Conservation (phyloP, 2,329 filamentous ascomycete genomes). For the Chaetomiaceae sp. region DNA sequence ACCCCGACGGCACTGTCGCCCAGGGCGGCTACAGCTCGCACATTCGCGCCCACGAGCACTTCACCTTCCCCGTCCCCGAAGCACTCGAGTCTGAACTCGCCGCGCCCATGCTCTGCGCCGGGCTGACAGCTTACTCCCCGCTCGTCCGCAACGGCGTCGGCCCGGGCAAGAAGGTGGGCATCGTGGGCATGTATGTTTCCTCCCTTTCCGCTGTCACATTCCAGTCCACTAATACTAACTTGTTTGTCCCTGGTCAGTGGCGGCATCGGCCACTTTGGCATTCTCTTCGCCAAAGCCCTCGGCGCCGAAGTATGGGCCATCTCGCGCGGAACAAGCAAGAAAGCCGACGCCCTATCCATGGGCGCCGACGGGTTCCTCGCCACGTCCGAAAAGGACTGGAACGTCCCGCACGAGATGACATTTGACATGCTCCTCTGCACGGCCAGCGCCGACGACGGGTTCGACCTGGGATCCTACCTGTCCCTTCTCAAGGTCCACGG, state of each 20-base stretch:
- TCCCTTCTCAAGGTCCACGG: conserved; percentile 77
- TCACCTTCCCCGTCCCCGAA: conserved; percentile 67
- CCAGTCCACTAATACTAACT: not conserved
- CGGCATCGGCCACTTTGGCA: conserved; percentile 67
- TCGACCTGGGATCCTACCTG: conserved; percentile 68
- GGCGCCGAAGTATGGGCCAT: conserved; percentile 60
- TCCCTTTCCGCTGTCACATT: not conserved
- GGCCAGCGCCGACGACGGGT: conserved; percentile 62
- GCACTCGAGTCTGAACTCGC: conserved; percentile 55
- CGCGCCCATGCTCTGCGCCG: conserved; percentile 80
- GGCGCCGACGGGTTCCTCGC: conserved; percentile 59
- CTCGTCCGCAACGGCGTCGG: conserved; percentile 72
- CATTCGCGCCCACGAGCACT: conserved; percentile 62
- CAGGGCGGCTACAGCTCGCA: conserved; percentile 51
- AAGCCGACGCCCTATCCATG: conserved; percentile 54
- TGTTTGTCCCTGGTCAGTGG: too few species aligned
- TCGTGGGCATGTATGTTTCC: conserved; percentile 54
- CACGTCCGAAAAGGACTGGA: conserved; percentile 54
- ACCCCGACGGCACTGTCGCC: conserved; percentile 49
- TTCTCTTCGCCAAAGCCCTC: conserved; percentile 65
- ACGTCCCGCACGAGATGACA: conserved; percentile 52
- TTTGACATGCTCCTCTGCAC: conserved; percentile 77
- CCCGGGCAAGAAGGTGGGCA: conserved; percentile 72
- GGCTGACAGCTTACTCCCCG: conserved; percentile 74
- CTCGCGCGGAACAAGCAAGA: conserved; percentile 48